Evolutionary conservation across 805 yeast genomes (phyloP).

Genomic region (Teunomyces barrocoloradensis): DNA sequence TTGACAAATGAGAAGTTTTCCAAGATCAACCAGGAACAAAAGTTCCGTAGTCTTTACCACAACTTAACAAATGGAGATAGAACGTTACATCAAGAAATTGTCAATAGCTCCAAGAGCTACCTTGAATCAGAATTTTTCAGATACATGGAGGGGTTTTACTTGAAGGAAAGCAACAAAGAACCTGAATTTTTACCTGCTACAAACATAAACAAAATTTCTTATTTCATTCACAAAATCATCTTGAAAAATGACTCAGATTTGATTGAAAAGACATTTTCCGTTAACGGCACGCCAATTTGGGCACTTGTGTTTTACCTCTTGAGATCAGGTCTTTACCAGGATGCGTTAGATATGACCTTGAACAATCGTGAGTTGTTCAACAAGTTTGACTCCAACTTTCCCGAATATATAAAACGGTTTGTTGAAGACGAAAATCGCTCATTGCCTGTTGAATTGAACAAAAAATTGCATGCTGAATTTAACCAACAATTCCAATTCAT

Average conservation of each 20-base stretch:
- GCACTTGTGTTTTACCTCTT: conserved; percentile 80
- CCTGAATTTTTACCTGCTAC: conserved; percentile 52
- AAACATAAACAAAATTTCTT: conserved; percentile 66
- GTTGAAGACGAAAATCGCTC: conserved; percentile 48
- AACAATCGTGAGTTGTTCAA: conserved; percentile 70
- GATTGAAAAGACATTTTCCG: conserved; percentile 32
- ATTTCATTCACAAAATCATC: conserved; percentile 46
- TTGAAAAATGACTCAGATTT: conserved; percentile 27
- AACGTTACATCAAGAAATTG: conserved; percentile 43
- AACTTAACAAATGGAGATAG: conserved; percentile 15
- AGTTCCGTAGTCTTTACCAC: conserved; percentile 24
- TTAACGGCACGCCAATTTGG: conserved; percentile 93
- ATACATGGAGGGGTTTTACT: conserved; percentile 64
- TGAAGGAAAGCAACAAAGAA: conserved; percentile 47
- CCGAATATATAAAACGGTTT: conserved; percentile 72
- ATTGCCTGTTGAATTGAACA: conserved; percentile 64
- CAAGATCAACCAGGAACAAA: conserved; percentile 34
- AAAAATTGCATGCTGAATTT: conserved; percentile 74
- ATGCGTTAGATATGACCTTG: conserved; percentile 68
- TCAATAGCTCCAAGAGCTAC: conserved; percentile 53
- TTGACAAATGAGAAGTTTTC: conserved; percentile 39
- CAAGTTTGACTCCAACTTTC: conserved; percentile 82
- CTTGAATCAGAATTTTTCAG: conserved; percentile 77
- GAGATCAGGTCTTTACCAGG: conserved; percentile 78
- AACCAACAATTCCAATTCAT: conserved; percentile 73